Evolutionary conservation across 495 filamentous ascomycete genomes (phyloP).

Genomic region (Penicillium canescens): DNA sequence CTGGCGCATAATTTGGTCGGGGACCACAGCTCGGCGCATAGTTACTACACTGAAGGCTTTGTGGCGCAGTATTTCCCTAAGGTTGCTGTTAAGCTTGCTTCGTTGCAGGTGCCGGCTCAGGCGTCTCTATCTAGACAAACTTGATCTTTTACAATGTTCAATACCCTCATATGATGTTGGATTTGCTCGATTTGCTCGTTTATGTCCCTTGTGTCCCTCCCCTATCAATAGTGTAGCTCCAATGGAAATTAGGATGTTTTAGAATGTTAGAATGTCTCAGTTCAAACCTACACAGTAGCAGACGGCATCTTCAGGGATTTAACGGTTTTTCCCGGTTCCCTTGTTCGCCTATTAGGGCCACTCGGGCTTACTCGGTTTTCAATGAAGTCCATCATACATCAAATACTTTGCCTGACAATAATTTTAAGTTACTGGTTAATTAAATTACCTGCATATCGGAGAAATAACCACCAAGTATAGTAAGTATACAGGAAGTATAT

Average conservation of each 20-base stretch:
- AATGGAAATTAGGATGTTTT: too few species aligned
- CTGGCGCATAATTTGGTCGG: slow-evolving; percentile 88
- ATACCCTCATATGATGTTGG: slow-evolving; percentile 9
- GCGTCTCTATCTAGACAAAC: not conserved
- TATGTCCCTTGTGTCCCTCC: too few species aligned
- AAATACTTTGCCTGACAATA: too few species aligned
- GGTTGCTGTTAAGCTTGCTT: slow-evolving; percentile 42
- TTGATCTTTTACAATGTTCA: slow-evolving; percentile 9
- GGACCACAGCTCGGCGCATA: slow-evolving; percentile 78
- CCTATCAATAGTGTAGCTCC: too few species aligned
- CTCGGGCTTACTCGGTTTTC: not conserved
- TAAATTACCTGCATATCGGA: too few species aligned
- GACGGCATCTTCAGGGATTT: too few species aligned
- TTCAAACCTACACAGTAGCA: too few species aligned
- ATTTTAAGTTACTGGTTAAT: too few species aligned
- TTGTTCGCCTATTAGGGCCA: not conserved
- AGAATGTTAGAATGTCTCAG: too few species aligned
- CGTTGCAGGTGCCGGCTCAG: slow-evolving; percentile 3
- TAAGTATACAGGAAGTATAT: too few species aligned
- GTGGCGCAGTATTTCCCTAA: slow-evolving; percentile 55
- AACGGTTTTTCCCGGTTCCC: not conserved
- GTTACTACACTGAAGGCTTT: slow-evolving; percentile 68
- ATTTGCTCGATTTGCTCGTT: not conserved
- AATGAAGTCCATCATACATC: too few species aligned
- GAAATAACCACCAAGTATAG: too few species aligned